phyloP scores from a whole-genome alignment of 768 basidiomycete species.

The Thelephora ganbajun region DNA sequence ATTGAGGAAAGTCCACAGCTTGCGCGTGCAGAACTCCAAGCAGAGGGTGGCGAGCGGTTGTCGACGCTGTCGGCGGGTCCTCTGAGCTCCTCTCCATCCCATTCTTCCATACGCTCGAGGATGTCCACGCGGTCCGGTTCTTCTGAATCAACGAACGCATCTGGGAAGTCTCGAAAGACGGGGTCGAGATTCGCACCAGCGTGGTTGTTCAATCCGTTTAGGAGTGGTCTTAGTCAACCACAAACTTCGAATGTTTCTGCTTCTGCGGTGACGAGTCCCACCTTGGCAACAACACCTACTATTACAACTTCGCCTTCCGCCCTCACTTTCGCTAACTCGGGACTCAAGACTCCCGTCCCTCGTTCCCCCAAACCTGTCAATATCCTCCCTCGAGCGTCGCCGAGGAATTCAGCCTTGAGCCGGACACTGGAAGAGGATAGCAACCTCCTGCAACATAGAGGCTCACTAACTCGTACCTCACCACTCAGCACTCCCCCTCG shows the following conservation, averaged over 20 bases:
- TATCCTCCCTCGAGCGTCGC: constrained; percentile 14
- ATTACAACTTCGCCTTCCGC: constrained; percentile 12
- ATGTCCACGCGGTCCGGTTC: constrained; percentile 37
- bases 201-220: constrained; percentile 73
- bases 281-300: constrained; percentile 1
- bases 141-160: constrained; percentile 13
- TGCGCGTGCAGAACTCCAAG: constrained; percentile 36
- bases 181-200: constrained; percentile 51
- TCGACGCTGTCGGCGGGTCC: constrained; percentile 11
- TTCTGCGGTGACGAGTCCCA: constrained; percentile 24
- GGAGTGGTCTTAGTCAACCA: constrained; percentile 47
- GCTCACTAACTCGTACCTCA: constrained; percentile 39
- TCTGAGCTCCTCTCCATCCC: constrained; percentile 50
- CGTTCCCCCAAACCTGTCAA: constrained; percentile 29
- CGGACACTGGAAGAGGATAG: constrained; percentile 48
- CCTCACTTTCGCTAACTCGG: constrained; percentile 7
- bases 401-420: constrained; percentile 30
- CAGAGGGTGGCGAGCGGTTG: constrained; percentile 19
- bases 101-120: constrained; percentile 46
- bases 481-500: constrained; percentile 52
- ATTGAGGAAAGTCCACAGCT: constrained; percentile 61
- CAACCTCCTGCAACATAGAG: constrained; percentile 26
- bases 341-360: neutral
- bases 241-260: constrained; percentile 45
- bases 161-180: constrained; percentile 21